Base-by-base conservation (phyloP, 139 green algal species). In the Haematococcus lacustris region DNA sequence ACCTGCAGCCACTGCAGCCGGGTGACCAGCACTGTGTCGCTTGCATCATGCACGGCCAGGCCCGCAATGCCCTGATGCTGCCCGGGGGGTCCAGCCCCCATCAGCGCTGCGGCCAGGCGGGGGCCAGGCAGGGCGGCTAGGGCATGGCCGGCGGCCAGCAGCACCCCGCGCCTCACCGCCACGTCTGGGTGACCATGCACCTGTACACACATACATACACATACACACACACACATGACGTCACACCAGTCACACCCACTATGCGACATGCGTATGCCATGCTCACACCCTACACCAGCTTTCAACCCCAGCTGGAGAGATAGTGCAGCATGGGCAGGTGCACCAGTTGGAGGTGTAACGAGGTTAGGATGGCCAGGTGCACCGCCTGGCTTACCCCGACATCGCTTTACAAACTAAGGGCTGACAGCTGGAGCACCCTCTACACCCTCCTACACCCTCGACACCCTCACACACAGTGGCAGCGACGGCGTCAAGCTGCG, bases 111-210 rank as follows among this genome's bases (percentile, higher is more conserved):
- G 30, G 81, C 83, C 21, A 93, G 60, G 17, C 82, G 70, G 1
- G 84, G 73, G 2, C 80, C 66, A 1, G 89, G 80, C 17, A 94
- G 60, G 32, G 76, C 68, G 2, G 70, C 74, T 17, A 88, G 53
- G 33, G 83, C 76, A 69, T 88, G 82, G 1, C 82, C 78, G 9
- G 77, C 83, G 1, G 90, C 85, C 13, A 91, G 41, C 39, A 95
- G 78, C 2, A 87, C 83, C 1, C 78, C 78, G 0, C 90, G 83
- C 0, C 89, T 76, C 35, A 94, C 88, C 64, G 76, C 92, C 26
- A 84, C 82, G 78, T 95, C 79, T 33, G 73, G 33, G 68, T 91
- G 86, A 13, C 28, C 73, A 38, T 88, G 81, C 33, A 83, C 74
- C 73, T 80, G 77, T 26, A 1, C 40, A 67, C 5, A 60, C 28